phyloP scores from a whole-genome alignment of 139 green algal species.

The Chlorella sp. region DNA sequence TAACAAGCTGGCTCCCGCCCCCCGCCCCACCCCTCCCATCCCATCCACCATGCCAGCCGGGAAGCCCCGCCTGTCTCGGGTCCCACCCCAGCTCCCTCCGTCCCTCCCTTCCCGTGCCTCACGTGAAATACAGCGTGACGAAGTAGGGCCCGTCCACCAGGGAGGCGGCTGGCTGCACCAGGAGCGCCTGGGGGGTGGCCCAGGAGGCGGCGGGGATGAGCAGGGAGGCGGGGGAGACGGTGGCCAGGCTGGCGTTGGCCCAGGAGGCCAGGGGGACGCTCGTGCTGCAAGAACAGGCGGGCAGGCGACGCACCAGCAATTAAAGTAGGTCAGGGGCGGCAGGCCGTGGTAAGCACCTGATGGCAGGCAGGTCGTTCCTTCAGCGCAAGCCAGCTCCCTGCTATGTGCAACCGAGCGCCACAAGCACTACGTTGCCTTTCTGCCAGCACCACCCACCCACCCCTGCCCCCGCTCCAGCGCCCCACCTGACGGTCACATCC shows the following conservation, averaged over 20 bases:
- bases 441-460: neutral
- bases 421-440: no score
- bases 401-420: neutral
- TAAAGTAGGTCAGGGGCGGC: neutral
- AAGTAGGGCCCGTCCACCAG: slow-evolving; percentile 42
- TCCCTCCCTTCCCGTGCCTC: neutral
- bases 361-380: neutral
- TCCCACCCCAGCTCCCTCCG: no score
- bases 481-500: slow-evolving; percentile 13
- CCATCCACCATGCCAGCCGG: neutral
- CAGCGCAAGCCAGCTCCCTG: neutral
- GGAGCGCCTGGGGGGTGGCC: slow-evolving; percentile 18
- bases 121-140: slow-evolving; percentile 50
- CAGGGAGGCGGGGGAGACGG: slow-evolving; percentile 25
- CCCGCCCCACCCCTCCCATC: no score
- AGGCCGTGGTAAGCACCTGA: neutral
- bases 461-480: neutral
- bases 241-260: slow-evolving; percentile 42
- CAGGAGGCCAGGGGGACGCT: slow-evolving; percentile 25
- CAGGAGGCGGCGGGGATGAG: slow-evolving; percentile 23
- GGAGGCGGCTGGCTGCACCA: slow-evolving; percentile 21
- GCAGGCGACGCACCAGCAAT: neutral
- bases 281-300: slow-evolving; percentile 2
- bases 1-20: neutral
- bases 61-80: neutral